phyloP scores from a whole-genome alignment of 768 basidiomycete genomes.

The Rubroboletus satanas region DNA sequence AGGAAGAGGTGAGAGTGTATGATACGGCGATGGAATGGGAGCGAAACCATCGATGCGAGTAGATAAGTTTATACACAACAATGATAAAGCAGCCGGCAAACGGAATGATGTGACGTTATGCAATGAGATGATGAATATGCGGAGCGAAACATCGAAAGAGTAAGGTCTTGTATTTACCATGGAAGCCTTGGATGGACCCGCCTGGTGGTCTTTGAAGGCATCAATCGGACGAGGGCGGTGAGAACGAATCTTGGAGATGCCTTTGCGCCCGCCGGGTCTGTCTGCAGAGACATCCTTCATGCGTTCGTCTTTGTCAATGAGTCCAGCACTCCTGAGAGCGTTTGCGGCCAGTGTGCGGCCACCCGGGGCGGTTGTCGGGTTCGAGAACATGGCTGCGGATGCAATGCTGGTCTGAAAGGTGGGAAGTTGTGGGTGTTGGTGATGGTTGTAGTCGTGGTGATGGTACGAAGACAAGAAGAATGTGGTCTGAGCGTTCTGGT shows the following conservation, averaged over 20 bases:
- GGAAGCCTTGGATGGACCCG: conserved; percentile 46
- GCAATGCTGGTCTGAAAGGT: not conserved
- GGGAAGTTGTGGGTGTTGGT: not conserved
- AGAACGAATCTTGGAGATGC: conserved; percentile 53
- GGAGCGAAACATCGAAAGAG: conserved; percentile 21
- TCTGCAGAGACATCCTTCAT: conserved; percentile 67
- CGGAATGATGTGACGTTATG: conserved; percentile 20
- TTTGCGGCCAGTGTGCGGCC: conserved; percentile 55
- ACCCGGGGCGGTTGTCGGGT: conserved; percentile 55
- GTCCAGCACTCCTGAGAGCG: conserved; percentile 66
- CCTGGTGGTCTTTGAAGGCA: conserved; percentile 46
- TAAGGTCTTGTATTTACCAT: conserved; percentile 64
- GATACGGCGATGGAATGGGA: conserved; percentile 12
- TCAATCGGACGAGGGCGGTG: conserved; percentile 62
- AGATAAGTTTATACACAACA: conserved; percentile 19
- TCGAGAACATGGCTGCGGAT: conserved; percentile 49
- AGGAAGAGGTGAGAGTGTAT: conserved; percentile 1
- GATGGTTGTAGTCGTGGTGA: conserved; percentile 5
- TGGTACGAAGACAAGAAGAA: conserved; percentile 17
- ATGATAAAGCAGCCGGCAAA: conserved; percentile 11
- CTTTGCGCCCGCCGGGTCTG: conserved; percentile 73
- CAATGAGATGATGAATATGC: conserved; percentile 27
- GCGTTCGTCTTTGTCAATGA: conserved; percentile 70
- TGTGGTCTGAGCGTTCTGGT: conserved; percentile 3
- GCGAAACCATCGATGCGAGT: conserved; percentile 11